Conservation (phyloP, 1,139 yeast species). For the Candida sojae region DNA sequence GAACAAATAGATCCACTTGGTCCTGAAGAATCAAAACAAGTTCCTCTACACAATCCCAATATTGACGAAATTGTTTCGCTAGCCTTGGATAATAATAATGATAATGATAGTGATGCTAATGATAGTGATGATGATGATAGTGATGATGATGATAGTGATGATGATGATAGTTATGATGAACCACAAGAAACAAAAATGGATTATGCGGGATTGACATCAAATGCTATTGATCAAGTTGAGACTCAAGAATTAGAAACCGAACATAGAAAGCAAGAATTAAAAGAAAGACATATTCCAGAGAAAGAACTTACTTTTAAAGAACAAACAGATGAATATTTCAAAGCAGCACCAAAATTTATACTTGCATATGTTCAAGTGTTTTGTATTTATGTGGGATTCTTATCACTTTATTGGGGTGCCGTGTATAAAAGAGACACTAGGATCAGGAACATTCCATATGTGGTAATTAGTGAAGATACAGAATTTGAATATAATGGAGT, state of each 20-base stretch:
- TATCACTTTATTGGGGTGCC: constrained; percentile 65
- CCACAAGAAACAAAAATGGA: no score
- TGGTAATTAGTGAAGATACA: constrained; percentile 50
- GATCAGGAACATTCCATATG: constrained; percentile 39
- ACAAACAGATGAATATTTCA: constrained; percentile 8
- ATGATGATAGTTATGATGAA: background rate
- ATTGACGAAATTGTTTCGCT: background rate
- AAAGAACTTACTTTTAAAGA: constrained; percentile 5
- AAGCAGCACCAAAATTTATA: constrained; percentile 8
- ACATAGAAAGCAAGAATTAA: background rate
- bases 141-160: background rate
- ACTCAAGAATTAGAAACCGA: background rate
- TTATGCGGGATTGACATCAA: background rate
- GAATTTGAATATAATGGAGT: constrained; percentile 21
- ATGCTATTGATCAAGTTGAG: background rate
- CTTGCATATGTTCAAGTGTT: constrained; percentile 11
- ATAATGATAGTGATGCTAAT: no score
- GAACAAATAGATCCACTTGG: background rate
- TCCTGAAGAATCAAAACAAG: background rate
- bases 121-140: no score
- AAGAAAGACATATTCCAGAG: background rate
- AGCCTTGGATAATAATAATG: background rate
- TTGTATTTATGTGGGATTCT: constrained; percentile 27
- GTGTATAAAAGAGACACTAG: constrained; percentile 43
- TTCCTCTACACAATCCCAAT: background rate